phyloP scores from a whole-genome alignment of 2,329 filamentous ascomycete genomes.

The Aspergillus carbonarius region DNA sequence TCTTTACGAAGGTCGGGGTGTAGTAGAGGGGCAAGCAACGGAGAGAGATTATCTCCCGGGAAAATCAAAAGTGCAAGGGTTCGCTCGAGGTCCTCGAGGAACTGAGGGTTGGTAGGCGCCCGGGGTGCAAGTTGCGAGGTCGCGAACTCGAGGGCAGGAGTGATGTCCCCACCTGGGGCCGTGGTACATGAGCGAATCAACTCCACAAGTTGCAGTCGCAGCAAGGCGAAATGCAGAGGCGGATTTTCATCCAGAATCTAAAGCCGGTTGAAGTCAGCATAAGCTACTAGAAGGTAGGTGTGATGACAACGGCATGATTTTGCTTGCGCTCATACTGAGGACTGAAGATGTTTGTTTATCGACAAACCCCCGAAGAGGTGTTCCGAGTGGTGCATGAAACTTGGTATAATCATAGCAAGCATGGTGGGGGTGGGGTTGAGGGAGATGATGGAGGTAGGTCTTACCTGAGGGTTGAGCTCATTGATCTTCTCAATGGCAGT shows the following conservation, averaged over 20 bases:
- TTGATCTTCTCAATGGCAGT: slow-evolving; percentile 84
- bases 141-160: slow-evolving; percentile 80
- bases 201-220: slow-evolving; percentile 90
- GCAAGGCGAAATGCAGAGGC: slow-evolving; percentile 80
- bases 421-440: slow-evolving; percentile 10
- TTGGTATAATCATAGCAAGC: slow-evolving; percentile 84
- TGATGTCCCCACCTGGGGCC: slow-evolving; percentile 68
- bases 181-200: slow-evolving; percentile 76
- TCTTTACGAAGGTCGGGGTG: slow-evolving; percentile 75
- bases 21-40: slow-evolving; percentile 72
- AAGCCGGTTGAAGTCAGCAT: slow-evolving; percentile 24
- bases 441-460: slow-evolving; percentile 33
- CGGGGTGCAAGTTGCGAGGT: slow-evolving; percentile 82
- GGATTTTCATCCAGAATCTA: slow-evolving; percentile 86
- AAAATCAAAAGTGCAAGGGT: slow-evolving; percentile 94
- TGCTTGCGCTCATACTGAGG: slow-evolving; percentile 72
- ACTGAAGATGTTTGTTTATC: slow-evolving; percentile 77
- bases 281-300: slow-evolving; percentile 9
- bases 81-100: slow-evolving; percentile 81
- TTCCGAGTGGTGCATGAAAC: slow-evolving; percentile 99
- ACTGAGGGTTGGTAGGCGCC: slow-evolving; percentile 76
- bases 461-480: slow-evolving; percentile 85
- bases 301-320: slow-evolving; percentile 15
- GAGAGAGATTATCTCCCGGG: slow-evolving; percentile 73
- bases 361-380: slow-evolving; percentile 79